Base-by-base conservation (phyloP, 768 basidiomycete species). In the Cystobasidiopsis lactophilus region DNA sequence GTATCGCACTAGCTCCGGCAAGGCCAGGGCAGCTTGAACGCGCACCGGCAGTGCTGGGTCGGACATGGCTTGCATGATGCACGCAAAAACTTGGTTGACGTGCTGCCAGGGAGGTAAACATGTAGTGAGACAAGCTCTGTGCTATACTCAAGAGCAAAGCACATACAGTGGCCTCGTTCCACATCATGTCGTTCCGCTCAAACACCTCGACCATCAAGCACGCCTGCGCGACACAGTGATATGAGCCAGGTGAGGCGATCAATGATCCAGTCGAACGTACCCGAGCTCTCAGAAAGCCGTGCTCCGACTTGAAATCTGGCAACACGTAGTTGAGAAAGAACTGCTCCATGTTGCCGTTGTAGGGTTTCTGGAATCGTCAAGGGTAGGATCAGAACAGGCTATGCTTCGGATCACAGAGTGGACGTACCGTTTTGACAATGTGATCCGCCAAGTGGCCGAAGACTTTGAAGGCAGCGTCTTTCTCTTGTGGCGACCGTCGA, bases 381-480 rank as follows among this genome's bases (percentile, higher is more conserved):
- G 33, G n/a, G n/a, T n/a, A n/a, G n/a, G n/a, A n/a, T n/a, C 33
- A 35, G 33, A 35, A 35, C 7, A 24, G 33, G 19, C 26, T 45
- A 18, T 16, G 16, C 16, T n/a, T n/a, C n/a, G n/a, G n/a, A n/a
- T n/a, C n/a, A n/a, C n/a, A n/a, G n/a, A n/a, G n/a, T n/a, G n/a
- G n/a, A 47, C 59, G 45, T 7, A 83, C 82, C 63, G 85, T 83
- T 50, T 76, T 76, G 77, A 85, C 80, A 59, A 86, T 80, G 69
- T 80, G 78, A 0, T 76, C 75, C 0, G 77, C 78, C 3, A 89
- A 72, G 0, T 77, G 77, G 27, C 78, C 74, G 11, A 77, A 77
- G 74, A 88, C 83, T 60, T 82, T 82, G 35, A 91, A 70, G 2
- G 82, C 86, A 43, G 85, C 86, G 60, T 81, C 89, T 43, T 77